Base-by-base conservation (phyloP, 805 yeast genomes). In the Metschnikowia lochheadii region DNA sequence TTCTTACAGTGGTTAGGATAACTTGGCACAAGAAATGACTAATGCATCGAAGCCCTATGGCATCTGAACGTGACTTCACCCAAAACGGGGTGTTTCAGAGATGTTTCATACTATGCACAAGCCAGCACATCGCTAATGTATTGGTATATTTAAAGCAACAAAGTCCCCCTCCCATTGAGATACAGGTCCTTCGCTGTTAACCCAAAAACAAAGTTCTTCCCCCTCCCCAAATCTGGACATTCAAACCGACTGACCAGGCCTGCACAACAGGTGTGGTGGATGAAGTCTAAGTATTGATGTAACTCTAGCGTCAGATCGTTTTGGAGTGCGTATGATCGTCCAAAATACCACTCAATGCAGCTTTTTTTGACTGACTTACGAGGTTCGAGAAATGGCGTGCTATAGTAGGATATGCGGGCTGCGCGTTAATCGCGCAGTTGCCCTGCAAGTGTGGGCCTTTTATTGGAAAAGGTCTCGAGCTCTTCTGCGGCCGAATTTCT, bases 331-430 rank as follows among this genome's bases (percentile, higher is more conserved):
- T 29, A 15, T 20, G 21, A 39, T 39, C 14, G 23, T 39, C n/a
- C 10, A 23, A 8, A 39, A n/a, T 7, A 8, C 13, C 17, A n/a
- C 43, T n/a, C 34, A 20, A 26, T 26, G 43, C 43, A 40, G 43
- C 6, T 26, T 11, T 11, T 35, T 14, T 26, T 21, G 31, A 15
- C 26, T 18, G 10, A 39, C 42, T 15, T 40, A 40, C 43, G 43
- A 40, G 34, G n/a, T 40, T 40, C 43, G 34, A 40, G 21, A 40
- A 40, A 26, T 40, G 26, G 34, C 43, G 43, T 15, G n/a, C 43
- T 20, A 26, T 39, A 10, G 11, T 13, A 18, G 40, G 14, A n/a
- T 18, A 26, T 40, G 43, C 43, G 17, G 13, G 1, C 17, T 5
- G 21, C 43, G 20, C n/a, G 34, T 26, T 33, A 8, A 15, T 15